Evolutionary conservation across 2,329 filamentous ascomycete genomes (phyloP), one percentile per base, ranked within the genome.

Genomic region (Aschersonia sp.): DNA sequence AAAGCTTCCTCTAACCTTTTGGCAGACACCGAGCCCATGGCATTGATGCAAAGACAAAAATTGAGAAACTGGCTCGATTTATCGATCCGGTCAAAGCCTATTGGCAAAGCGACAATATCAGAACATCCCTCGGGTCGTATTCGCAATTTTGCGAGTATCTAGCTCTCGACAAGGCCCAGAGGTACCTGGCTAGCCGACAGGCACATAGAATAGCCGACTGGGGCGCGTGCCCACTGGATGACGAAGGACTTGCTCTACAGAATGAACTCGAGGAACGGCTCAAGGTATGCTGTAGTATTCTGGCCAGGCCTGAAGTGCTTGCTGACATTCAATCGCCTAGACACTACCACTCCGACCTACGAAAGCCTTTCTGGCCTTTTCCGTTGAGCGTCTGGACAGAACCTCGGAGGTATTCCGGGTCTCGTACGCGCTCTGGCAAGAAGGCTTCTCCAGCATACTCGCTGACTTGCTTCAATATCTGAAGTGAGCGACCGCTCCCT

Each of bases 361-460:
- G 2, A 95, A 95, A 60, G 87, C 87, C 0, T 85, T 97, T 59
- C 68, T 98, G n/a, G 85, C 84, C 2, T 90, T 89, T 45, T 94
- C 90, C 0, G 90, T 92, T 0, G 94, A 98, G 55, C 87, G 87
- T 59, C 66, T 97, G 6, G 83, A 87, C 45, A 85, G 84, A 55
- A 74, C 76, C 5, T 82, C 84, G 5, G 67, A 77, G 7, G 73
- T 85, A 0, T 92, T 89, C 55, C 77, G 84, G 51, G 79, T 84
- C 30, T 86, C 88, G 0, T 83, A 81, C 55, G 72, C 73, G 14
- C 67, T 98, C n/a, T 98, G 92, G 92, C 79, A 83, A 49, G 83
- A 89, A 47, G 76, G 82, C 1, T 84, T 95, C 47, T 84, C 87
- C 1, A 67, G 79, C 14, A 87, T 98, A 45, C 72, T 98, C n/a